Evolutionary conservation across 441 rosid genomes (phyloP).

Genomic region (Eugenia klotzschiana): DNA sequence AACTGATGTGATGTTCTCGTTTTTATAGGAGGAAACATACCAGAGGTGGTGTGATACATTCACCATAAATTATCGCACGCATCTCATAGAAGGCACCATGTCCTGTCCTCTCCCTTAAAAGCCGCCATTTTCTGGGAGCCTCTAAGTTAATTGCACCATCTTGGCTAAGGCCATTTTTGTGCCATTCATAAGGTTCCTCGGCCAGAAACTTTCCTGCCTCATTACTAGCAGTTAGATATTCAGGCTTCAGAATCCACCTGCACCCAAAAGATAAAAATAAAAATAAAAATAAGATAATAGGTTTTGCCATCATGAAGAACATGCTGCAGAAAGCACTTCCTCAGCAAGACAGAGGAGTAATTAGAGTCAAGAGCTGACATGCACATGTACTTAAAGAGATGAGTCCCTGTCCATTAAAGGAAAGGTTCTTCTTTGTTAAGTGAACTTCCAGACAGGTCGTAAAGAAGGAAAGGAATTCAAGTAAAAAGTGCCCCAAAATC

Average conservation of each 20-base stretch:
- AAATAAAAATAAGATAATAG: background rate
- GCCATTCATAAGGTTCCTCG: conserved; percentile 69
- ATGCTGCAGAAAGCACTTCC: background rate
- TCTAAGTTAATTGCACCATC: conserved; percentile 74
- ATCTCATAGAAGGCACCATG: conserved; percentile 85
- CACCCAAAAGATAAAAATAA: background rate
- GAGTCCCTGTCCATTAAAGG: background rate
- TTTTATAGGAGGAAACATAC: conserved; percentile 22
- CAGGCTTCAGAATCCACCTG: conserved; percentile 45
- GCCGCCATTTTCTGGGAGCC: conserved; percentile 90
- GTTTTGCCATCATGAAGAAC: background rate
- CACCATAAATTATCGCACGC: conserved; percentile 73
- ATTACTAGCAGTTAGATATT: conserved; percentile 57
- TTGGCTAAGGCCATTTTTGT: conserved; percentile 51
- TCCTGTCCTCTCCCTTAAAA: conserved; percentile 63
- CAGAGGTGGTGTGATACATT: conserved; percentile 77
- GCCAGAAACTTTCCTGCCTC: conserved; percentile 40
- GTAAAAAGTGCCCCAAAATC: background rate
- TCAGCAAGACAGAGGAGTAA: background rate
- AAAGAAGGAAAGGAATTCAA: background rate
- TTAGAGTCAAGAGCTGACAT: background rate
- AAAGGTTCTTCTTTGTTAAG: background rate
- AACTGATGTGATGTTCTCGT: background rate
- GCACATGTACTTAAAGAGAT: background rate
- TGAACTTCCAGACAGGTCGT: background rate